Evolutionary conservation across 2,329 filamentous ascomycete species (phyloP).

Genomic region (Penicillium hordei): DNA sequence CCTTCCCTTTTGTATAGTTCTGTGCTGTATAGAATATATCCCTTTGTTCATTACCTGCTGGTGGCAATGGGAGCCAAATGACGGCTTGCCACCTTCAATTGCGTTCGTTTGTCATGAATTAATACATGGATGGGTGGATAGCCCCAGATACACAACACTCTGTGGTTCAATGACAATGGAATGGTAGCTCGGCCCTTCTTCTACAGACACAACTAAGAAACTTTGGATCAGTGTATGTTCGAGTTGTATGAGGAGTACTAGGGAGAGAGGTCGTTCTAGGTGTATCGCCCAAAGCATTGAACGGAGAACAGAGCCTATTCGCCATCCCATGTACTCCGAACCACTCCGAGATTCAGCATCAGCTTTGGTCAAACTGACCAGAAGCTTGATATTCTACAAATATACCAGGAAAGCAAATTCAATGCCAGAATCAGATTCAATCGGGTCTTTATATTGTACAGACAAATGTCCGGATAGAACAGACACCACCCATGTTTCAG

Average conservation of each 20-base stretch:
- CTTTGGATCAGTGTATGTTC: not conserved
- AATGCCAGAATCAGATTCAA: conserved; percentile 3
- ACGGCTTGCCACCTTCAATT: not conserved
- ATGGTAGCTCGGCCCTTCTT: not conserved
- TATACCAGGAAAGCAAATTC: not conserved
- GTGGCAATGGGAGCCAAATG: not conserved
- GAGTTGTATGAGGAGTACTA: not conserved
- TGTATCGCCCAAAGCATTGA: not conserved
- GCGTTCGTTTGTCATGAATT: not conserved
- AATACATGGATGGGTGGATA: too few species aligned
- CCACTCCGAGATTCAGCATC: not conserved
- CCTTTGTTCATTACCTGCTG: not conserved
- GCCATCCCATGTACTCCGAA: not conserved
- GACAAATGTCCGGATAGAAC: conserved; percentile 6
- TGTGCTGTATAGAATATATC: not conserved
- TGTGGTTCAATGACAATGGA: not conserved
- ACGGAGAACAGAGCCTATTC: not conserved
- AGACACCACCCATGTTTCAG: not conserved
- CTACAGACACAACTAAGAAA: not conserved
- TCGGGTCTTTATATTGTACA: conserved; percentile 11
- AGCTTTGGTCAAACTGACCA: too few species aligned
- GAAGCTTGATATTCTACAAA: not conserved
- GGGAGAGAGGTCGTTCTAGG: not conserved
- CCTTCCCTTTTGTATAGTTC: not conserved
- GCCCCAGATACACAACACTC: not conserved